phyloP scores from a whole-genome alignment of 805 yeast species.

The Candida endomychidarum region DNA sequence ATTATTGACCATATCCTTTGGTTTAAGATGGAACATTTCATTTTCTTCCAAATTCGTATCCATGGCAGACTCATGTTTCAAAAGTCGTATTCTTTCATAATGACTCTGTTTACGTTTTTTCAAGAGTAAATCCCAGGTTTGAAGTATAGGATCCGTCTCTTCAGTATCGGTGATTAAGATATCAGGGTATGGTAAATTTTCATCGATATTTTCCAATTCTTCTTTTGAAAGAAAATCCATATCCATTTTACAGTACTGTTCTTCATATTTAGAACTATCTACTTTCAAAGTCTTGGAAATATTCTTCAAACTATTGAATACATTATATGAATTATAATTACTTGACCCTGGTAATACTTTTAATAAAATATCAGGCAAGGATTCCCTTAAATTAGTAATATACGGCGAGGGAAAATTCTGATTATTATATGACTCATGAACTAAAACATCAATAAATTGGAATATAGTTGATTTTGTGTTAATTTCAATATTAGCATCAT shows the following conservation, averaged over 20 bases:
- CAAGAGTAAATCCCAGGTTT: conserved; percentile 49
- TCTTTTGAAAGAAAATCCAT: conserved; percentile 32
- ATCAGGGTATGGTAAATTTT: conserved; percentile 37
- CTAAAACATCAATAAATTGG: conserved; percentile 66
- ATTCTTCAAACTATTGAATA: conserved; percentile 34
- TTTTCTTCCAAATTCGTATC: conserved; percentile 27
- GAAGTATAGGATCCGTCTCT: conserved; percentile 28
- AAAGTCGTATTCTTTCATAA: conserved; percentile 46
- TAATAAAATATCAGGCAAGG: conserved; percentile 34
- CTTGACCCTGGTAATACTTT: conserved; percentile 37
- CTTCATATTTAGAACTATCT: conserved; percentile 25
- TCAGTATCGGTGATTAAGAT: conserved; percentile 16
- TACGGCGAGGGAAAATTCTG: conserved; percentile 37
- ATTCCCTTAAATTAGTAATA: conserved; percentile 30
- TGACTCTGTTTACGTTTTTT: conserved; percentile 50
- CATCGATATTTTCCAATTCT: conserved; percentile 33
- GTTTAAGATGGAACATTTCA: conserved; percentile 27
- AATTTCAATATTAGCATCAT: conserved; percentile 47
- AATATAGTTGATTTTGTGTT: conserved; percentile 66
- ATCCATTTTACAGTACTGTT: conserved; percentile 26
- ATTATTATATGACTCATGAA: conserved; percentile 37
- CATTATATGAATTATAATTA: conserved; percentile 37
- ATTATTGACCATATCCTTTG: conserved; percentile 18
- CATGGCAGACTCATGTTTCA: conserved; percentile 27
- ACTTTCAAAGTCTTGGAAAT: conserved; percentile 37